phyloP scores from a whole-genome alignment of 768 basidiomycete species.

The Postia placenta region DNA sequence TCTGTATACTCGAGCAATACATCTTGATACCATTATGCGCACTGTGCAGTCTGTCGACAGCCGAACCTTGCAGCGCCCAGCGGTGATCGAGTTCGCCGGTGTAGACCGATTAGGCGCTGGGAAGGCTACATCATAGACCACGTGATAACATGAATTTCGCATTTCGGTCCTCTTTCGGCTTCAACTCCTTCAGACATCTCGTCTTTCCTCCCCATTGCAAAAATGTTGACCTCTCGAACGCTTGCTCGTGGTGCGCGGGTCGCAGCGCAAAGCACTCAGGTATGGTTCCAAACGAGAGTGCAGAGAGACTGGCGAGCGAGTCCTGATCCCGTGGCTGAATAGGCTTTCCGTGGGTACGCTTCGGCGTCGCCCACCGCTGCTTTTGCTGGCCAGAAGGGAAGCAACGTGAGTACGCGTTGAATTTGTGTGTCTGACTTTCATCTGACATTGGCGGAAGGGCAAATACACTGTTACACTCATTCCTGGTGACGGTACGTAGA shows the following conservation, averaged over 20 bases:
- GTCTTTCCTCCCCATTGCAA: constrained; percentile 20
- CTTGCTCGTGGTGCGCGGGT: constrained; percentile 51
- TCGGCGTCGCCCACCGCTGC: constrained; percentile 77
- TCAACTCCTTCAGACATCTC: constrained; percentile 14
- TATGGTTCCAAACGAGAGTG: constrained; percentile 30
- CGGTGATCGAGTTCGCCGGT: neutral
- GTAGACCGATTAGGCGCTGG: constrained; percentile 4
- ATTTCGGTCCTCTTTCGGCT: constrained; percentile 14
- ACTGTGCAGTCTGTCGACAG: too few species aligned
- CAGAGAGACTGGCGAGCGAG: too few species aligned
- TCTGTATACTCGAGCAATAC: too few species aligned
- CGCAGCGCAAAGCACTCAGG: constrained; percentile 43
- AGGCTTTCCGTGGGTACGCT: constrained; percentile 63
- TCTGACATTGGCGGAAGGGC: constrained; percentile 45
- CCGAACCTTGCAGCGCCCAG: too few species aligned
- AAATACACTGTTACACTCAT: constrained; percentile 96
- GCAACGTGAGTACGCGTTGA: constrained; percentile 56
- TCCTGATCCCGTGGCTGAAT: too few species aligned
- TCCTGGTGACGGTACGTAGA: constrained; percentile 82
- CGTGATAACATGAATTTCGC: constrained; percentile 17
- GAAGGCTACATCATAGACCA: constrained; percentile 18
- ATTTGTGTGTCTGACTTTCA: neutral
- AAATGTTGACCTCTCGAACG: constrained; percentile 58
- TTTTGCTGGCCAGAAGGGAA: constrained; percentile 85
- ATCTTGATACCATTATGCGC: too few species aligned